Conservation (phyloP, 345 rosid species). For the Citrus hindsii region DNA sequence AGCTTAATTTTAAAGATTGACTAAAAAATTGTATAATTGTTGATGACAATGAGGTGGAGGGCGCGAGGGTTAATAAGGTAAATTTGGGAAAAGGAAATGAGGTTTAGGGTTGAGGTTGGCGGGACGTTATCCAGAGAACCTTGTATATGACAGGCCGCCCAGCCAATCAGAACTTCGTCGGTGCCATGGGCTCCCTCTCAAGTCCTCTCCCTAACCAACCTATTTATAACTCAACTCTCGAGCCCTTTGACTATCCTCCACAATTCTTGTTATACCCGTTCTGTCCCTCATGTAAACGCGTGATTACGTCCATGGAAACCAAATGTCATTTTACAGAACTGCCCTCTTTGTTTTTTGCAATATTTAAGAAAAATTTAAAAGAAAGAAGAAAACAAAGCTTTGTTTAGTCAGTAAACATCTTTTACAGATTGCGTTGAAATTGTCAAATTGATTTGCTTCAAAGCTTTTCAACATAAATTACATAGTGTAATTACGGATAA, state of each 20-base stretch:
- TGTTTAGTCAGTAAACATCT: no score
- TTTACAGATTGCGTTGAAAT: no score
- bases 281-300: neutral
- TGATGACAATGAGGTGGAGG: neutral
- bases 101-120: conserved; percentile 17
- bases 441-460: no score
- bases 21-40: neutral
- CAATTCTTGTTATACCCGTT: conserved; percentile 16
- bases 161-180: conserved; percentile 54
- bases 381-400: no score
- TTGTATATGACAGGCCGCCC: conserved; percentile 36
- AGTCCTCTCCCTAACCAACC: conserved; percentile 23
- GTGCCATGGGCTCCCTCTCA: conserved; percentile 24
- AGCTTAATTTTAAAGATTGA: no score
- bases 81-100: neutral
- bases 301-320: neutral
- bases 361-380: no score
- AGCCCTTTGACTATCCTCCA: neutral
- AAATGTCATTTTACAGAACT: neutral
- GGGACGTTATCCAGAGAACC: conserved; percentile 32
- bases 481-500: no score
- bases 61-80: neutral
- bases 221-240: conserved; percentile 3
- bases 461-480: no score
- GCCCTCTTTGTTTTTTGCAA: neutral